phyloP scores from a whole-genome alignment of 2,329 filamentous ascomycete species.

The Ophiocordyceps unilateralis region DNA sequence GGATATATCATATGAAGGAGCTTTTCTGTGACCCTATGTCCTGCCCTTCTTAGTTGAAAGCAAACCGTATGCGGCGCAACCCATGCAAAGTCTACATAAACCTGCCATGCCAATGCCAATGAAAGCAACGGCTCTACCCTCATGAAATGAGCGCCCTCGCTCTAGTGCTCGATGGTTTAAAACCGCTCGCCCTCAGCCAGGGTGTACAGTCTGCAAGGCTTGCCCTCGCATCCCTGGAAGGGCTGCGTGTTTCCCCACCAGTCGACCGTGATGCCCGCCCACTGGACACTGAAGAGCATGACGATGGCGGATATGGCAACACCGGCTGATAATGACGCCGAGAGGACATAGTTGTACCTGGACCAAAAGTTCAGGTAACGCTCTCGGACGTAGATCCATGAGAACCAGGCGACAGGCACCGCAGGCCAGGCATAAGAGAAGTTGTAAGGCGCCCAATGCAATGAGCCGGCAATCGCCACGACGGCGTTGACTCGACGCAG shows the following conservation, averaged over 20 bases:
- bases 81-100: too few species aligned
- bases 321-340: constrained; percentile 30
- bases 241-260: constrained; percentile 33
- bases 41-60: too few species aligned
- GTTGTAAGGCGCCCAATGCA: constrained; percentile 31
- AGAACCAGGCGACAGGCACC: constrained; percentile 33
- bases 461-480: constrained; percentile 27
- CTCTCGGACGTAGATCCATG: constrained; percentile 33
- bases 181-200: constrained; percentile 20
- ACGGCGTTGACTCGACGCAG: constrained; percentile 29
- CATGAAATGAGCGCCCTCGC: too few species aligned
- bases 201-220: constrained; percentile 18
- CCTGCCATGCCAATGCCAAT: too few species aligned
- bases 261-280: constrained; percentile 20
- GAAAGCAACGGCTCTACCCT: too few species aligned
- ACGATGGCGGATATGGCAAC: constrained; percentile 33
- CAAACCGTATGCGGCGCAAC: too few species aligned
- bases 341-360: constrained; percentile 38
- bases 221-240: constrained; percentile 23
- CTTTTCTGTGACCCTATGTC: too few species aligned
- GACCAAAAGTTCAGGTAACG: constrained; percentile 33
- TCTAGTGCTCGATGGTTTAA: background rate
- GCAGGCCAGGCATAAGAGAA: constrained; percentile 33
- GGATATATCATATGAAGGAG: too few species aligned
- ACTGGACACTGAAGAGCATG: constrained; percentile 35